These are phyloP conservation scores for Davidsoniella australis DNA, from an alignment of 2,329 filamentous ascomycete genomes.

Conservation along the genomic window DNA sequence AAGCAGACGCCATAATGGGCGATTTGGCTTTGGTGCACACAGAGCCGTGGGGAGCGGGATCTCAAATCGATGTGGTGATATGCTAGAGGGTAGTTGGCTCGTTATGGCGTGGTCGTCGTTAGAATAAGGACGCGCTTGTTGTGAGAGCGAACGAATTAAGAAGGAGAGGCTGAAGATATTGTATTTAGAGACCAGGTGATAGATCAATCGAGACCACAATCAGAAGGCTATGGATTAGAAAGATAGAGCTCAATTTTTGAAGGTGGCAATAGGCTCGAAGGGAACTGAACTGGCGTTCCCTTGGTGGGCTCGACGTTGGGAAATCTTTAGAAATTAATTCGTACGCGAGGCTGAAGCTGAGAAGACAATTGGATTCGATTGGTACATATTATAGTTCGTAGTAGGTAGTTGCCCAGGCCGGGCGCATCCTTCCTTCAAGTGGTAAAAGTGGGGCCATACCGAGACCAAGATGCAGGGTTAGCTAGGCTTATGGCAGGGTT, in stretches of 20 bases:
- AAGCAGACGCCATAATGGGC: conserved; percentile 8
- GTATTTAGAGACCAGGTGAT: too few species aligned
- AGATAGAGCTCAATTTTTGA: background rate
- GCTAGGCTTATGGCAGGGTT: too few species aligned
- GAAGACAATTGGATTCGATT: background rate
- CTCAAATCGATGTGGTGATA: background rate
- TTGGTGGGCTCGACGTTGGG: too few species aligned
- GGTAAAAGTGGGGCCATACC: too few species aligned
- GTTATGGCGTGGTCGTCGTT: background rate
- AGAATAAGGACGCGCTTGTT: background rate
- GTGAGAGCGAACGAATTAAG: background rate
- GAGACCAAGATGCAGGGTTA: too few species aligned
- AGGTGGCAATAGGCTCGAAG: background rate
- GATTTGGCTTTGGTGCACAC: background rate
- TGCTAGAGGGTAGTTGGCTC: background rate
- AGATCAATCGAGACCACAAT: too few species aligned
- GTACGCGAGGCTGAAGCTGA: conserved; percentile 3
- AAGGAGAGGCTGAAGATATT: too few species aligned
- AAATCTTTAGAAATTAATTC: too few species aligned
- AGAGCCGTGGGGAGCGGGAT: background rate
- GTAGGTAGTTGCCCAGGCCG: too few species aligned
- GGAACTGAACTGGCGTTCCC: too few species aligned
- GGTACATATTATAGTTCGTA: too few species aligned
- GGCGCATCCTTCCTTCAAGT: too few species aligned
- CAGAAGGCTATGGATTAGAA: background rate